Base-by-base conservation (phyloP, 140 eudicot genomes). In the Senecio squalidus region DNA sequence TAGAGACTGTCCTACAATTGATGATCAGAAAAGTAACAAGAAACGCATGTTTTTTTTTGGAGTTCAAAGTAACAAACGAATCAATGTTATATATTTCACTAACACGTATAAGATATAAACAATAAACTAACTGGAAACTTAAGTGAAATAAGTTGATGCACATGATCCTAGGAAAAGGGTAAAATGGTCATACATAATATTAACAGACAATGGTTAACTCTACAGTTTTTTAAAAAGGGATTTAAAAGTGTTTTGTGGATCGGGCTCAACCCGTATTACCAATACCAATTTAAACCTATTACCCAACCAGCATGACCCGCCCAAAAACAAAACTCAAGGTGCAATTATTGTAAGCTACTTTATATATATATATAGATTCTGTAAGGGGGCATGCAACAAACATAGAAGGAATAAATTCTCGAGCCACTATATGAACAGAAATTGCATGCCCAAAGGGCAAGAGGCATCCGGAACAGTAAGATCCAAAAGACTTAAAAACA, bases 11-110 rank as follows among this genome's bases (percentile, higher is more conserved):
- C 64, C 64, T 51, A 70, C 62, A 39, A 40, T 41, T 21, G 29
- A 13, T 52, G 10, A 53, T 43, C 53, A 62, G 36, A 53, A 62
- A 43, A 31, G 58, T 44, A 71, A 54, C 52, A 62, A 55, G 28
- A 44, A 33, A 24, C 14, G n/a, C 25, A 8, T 23, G 62, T 30
- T 9, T 8, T 9, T 8, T 52, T 51, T 45, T 41, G 4, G n/a
- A 51, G 16, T 26, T 16, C 4, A 58, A 43, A 58, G 58, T 51
- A 25, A 51, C 58, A 51, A 11, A 51, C 14, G 11, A n/a, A 34
- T 51, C 16, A 13, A 51, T 25, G 9, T 1, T 26, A 20, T 45
- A 30, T 33, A 48, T 22, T 28, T 41, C 17, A 29, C 23, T 51
- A 30, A 17, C 9, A 23, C 17, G 9, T 9, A 18, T 25, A 34